Evolutionary conservation across 2,329 filamentous ascomycete genomes (phyloP), one percentile per base, ranked within the genome.

Genomic region (Fonsecaea erecta): DNA sequence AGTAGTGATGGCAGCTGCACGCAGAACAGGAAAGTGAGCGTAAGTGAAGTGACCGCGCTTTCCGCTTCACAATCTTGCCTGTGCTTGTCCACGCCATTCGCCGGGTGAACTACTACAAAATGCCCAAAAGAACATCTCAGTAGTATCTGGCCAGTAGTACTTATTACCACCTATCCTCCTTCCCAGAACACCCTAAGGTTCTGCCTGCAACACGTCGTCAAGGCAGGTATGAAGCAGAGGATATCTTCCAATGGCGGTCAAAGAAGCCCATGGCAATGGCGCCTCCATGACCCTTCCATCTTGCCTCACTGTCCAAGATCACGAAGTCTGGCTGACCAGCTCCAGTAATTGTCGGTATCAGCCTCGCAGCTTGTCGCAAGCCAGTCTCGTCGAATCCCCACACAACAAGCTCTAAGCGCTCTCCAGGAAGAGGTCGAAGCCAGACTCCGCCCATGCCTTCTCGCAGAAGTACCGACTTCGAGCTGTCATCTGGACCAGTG

Each of bases 301-400:
- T 76, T 72, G 81, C 81, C 26, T 74, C 77, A 59, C 75, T 71
- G 51, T 80, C 77, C 30, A 84, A 69, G 1, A 87, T 73, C 3
- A 87, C 76, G 69, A 86, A 86, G 69, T 87, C 84, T 12, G 85
- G 85, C 69, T 85, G 83, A 0, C 85, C 84, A 55, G 81, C 82
- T 8, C 85, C 85, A 18, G 85, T 84, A 58, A 86, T 73, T 69
- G 83, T 81, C 0, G 85, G 85, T 26, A 86, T 77, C 40, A 87
- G 74, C 32, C 84, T 78, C 3, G 82, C 80, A 46, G 84, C 85
- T 62, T 82, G 78, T 34, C 76, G 74, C 53, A 86, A 73, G 5
- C 80, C 82, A 24, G 76, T 74, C 24, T 75, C 73, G 73, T 85
- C 82, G 26, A 72, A 71, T 16, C 84, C 85, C 85, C 85, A 87